Conservation (phyloP, 805 yeast genomes). For the Jamesozyma gamospora region DNA sequence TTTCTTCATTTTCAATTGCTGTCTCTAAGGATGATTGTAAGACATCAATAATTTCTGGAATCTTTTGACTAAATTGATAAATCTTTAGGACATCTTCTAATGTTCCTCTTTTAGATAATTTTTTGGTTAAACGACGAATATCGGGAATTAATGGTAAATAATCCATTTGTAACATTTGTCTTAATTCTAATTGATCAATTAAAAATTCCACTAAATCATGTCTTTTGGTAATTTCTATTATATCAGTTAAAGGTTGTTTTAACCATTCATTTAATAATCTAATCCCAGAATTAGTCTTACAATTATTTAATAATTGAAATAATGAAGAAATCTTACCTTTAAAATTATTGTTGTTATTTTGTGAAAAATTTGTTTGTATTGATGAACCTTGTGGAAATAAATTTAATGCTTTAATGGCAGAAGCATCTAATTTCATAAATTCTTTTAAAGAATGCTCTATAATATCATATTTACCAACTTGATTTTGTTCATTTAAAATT, state of each 20-base stretch:
- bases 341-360: slow-evolving; percentile 9
- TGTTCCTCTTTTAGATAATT: slow-evolving; percentile 47
- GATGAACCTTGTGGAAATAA: slow-evolving; percentile 51
- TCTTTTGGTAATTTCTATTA: slow-evolving; percentile 49
- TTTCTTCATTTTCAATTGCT: slow-evolving; percentile 13
- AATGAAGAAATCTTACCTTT: slow-evolving; percentile 45
- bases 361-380: slow-evolving; percentile 13
- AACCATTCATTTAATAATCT: slow-evolving; percentile 87
- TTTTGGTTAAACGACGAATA: slow-evolving; percentile 62
- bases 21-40: slow-evolving; percentile 37
- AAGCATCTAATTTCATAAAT: slow-evolving; percentile 82
- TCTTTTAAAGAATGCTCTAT: slow-evolving; percentile 62
- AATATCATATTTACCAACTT: slow-evolving; percentile 46
- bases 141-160: slow-evolving; percentile 74
- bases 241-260: slow-evolving; percentile 81
- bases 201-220: slow-evolving; percentile 68
- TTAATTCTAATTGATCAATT: slow-evolving; percentile 55
- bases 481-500: slow-evolving; percentile 46
- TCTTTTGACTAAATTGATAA: slow-evolving; percentile 62
- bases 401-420: slow-evolving; percentile 82
- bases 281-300: slow-evolving; percentile 85
- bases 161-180: slow-evolving; percentile 57
- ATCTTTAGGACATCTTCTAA: slow-evolving; percentile 85
- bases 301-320: slow-evolving; percentile 76
- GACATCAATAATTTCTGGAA: slow-evolving; percentile 58